Conservation (phyloP, 306 rosid genomes). For the Inga leiocalycina region DNA sequence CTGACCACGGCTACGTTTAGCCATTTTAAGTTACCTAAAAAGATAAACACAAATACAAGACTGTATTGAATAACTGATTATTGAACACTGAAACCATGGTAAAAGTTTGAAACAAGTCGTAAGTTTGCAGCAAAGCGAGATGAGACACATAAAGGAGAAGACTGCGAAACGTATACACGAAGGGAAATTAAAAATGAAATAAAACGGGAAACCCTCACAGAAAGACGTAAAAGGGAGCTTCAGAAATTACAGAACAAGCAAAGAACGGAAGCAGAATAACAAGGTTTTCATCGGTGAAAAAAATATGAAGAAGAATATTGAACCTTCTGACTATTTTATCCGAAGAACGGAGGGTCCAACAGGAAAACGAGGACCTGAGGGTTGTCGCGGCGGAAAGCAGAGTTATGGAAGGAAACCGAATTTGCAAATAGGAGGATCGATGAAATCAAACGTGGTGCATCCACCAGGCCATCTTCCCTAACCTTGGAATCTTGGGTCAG, state of each 20-base stretch:
- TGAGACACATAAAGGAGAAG: background rate
- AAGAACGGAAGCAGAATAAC: background rate
- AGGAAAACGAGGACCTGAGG: background rate
- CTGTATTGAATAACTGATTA: background rate
- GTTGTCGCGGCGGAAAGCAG: background rate
- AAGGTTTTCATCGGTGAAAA: background rate
- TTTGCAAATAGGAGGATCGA: background rate
- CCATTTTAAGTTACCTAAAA: conserved; percentile 60
- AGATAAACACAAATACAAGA: background rate
- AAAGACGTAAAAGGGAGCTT: background rate
- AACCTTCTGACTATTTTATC: background rate
- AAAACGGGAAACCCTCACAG: background rate
- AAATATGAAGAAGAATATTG: background rate
- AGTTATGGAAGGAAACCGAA: background rate
- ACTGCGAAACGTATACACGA: background rate
- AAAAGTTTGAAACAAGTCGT: conserved; percentile 1
- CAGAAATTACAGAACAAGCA: conserved; percentile 5
- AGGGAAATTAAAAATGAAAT: background rate
- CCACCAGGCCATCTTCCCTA: background rate
- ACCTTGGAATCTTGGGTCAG: background rate
- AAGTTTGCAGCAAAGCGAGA: background rate
- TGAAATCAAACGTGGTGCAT: background rate
- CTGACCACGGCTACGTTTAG: conserved; percentile 63
- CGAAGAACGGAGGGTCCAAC: background rate
- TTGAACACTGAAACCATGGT: conserved; percentile 4